phyloP scores from a whole-genome alignment of 1,139 yeast genomes.

The Saccharomyces hybrid region DNA sequence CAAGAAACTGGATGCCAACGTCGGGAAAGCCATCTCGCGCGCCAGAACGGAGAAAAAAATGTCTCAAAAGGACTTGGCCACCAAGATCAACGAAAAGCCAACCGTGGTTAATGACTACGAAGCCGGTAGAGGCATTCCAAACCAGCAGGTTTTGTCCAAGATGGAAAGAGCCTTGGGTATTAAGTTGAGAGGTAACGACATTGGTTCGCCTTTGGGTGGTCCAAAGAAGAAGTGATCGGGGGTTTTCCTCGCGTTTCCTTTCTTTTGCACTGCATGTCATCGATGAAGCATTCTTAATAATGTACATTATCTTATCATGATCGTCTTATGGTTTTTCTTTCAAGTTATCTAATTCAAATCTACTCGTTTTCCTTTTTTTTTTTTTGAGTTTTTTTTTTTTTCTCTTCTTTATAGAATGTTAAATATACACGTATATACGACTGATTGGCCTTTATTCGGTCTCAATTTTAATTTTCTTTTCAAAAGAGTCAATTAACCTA shows the following conservation, averaged over 20 bases:
- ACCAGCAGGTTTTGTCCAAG: constrained; percentile 88
- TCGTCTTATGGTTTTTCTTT: constrained; percentile 2
- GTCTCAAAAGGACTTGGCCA: constrained; percentile 94
- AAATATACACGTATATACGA: background rate
- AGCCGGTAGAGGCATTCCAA: constrained; percentile 94
- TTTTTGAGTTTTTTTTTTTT: background rate
- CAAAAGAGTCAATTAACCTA: constrained; percentile 35
- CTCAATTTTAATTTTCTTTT: constrained; percentile 29
- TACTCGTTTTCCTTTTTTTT: too few relatives aligned
- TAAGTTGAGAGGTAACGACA: constrained; percentile 91
- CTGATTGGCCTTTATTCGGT: background rate
- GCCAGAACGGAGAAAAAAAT: constrained; percentile 84
- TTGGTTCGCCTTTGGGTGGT: constrained; percentile 73
- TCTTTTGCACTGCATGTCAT: background rate
- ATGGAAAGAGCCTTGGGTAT: constrained; percentile 91
- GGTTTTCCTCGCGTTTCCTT: background rate
- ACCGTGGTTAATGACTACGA: constrained; percentile 93
- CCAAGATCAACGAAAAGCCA: constrained; percentile 92
- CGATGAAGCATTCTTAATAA: constrained; percentile 1
- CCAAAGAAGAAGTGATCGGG: constrained; percentile 34
- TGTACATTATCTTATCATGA: constrained; percentile 1
- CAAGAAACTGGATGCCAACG: constrained; percentile 72
- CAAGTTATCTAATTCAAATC: too few relatives aligned
- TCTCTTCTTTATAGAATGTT: background rate
- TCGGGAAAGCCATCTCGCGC: constrained; percentile 80